A percentile compares a stretch with the other conserved stretches of the same genome.
These are phyloP conservation scores for Sarocladium oryzae DNA, from an alignment of 2,329 filamentous ascomycete species.

Conservation along the genomic window DNA sequence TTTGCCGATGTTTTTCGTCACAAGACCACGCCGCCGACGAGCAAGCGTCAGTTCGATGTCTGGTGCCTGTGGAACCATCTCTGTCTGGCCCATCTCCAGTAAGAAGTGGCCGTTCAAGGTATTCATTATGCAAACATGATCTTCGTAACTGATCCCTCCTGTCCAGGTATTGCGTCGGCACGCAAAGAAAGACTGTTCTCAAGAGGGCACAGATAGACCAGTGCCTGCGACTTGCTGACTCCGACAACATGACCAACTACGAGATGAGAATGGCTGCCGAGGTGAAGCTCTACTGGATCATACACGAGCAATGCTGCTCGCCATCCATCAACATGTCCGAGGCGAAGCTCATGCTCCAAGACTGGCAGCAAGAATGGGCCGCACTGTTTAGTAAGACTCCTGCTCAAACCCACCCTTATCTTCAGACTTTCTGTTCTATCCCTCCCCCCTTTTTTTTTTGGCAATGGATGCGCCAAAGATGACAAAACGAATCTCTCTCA, in stretches of 20 bases:
- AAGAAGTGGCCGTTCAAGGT: too few relatives aligned
- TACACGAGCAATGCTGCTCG: constrained; percentile 16
- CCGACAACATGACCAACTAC: constrained; percentile 16
- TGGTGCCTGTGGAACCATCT: constrained; percentile 24
- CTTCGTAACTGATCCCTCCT: too few relatives aligned
- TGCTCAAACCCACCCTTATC: background rate
- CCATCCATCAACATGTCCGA: constrained; percentile 11
- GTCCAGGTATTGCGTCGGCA: constrained; percentile 24
- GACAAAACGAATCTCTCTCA: too few relatives aligned
- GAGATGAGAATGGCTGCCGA: constrained; percentile 22
- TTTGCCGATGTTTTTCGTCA: constrained; percentile 13
- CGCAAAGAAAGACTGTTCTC: constrained; percentile 16
- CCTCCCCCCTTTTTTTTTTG: background rate
- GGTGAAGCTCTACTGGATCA: constrained; percentile 22
- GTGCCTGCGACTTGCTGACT: constrained; percentile 13
- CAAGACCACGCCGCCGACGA: background rate
- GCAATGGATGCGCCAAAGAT: too few relatives aligned
- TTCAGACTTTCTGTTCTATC: background rate
- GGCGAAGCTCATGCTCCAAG: constrained; percentile 12
- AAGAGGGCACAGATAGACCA: constrained; percentile 16
- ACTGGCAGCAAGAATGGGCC: constrained; percentile 18
- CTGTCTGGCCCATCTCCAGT: constrained; percentile 22
- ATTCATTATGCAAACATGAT: too few relatives aligned
- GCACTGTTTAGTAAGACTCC: constrained; percentile 18
- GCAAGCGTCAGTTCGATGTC: constrained; percentile 9